Conservation (phyloP, 352 stramenopile species). For the Thalassiosira pacifica region DNA sequence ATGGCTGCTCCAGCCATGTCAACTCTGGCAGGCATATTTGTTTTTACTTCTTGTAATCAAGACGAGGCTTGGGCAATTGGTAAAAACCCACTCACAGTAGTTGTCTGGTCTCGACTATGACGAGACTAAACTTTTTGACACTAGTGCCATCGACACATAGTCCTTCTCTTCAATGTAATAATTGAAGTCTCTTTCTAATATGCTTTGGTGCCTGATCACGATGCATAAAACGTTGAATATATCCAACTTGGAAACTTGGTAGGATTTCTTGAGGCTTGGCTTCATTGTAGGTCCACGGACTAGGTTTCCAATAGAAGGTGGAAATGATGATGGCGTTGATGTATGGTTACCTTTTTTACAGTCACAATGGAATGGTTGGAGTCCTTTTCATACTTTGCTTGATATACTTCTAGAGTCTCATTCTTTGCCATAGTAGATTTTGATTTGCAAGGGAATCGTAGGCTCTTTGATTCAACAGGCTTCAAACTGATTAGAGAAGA, state of each 20-base stretch:
- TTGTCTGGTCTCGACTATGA: neutral
- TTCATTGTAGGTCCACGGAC: neutral
- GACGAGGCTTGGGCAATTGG: neutral
- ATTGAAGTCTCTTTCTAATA: no score
- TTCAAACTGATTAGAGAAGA: neutral
- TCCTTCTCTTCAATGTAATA: no score
- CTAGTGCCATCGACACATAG: no score
- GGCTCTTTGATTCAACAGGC: neutral
- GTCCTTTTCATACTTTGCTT: neutral
- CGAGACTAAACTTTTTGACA: neutral
- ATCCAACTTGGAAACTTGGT: neutral
- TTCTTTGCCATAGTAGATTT: neutral
- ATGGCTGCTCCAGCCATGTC: slow-evolving; percentile 11
- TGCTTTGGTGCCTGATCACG: no score
- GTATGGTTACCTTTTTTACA: neutral
- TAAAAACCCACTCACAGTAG: slow-evolving; percentile 14
- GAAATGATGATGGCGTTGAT: no score
- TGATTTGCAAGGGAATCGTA: neutral
- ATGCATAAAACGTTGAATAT: neutral
- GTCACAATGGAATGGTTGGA: neutral
- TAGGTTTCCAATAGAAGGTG: no score
- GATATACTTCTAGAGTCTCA: neutral
- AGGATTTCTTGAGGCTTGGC: neutral
- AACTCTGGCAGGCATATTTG: slow-evolving; percentile 4
- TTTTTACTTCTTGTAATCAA: slow-evolving; percentile 25